phyloP scores from a whole-genome alignment of 2,329 filamentous ascomycete species.

The Dothideomycetidae sp. region DNA sequence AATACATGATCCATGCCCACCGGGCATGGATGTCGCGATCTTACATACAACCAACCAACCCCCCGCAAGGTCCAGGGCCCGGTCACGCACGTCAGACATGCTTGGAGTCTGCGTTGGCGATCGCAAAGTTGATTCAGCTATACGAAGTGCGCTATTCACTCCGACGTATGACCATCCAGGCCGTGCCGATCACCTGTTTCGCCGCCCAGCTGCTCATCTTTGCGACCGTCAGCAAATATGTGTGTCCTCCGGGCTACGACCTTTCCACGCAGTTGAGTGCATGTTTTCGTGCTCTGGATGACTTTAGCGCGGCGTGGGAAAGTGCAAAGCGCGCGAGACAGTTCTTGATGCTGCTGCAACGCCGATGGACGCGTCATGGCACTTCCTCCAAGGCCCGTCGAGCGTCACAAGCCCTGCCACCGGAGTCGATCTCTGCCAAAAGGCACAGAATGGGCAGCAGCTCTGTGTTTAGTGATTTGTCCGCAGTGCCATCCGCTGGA shows the following conservation, averaged over 20 bases:
- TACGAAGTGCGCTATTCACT: slow-evolving; percentile 3
- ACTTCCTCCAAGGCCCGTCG: background rate
- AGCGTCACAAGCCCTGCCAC: background rate
- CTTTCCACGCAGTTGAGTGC: background rate
- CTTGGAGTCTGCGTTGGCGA: slow-evolving; percentile 2
- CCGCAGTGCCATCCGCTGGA: background rate
- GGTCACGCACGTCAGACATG: slow-evolving; percentile 4
- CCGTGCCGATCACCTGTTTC: slow-evolving; percentile 3
- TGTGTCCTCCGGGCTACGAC: background rate
- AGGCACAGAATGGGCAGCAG: background rate
- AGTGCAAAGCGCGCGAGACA: slow-evolving; percentile 3
- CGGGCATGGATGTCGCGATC: slow-evolving; percentile 7
- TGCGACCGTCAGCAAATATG: background rate
- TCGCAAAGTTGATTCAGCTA: slow-evolving; percentile 1
- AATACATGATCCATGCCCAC: slow-evolving; percentile 7
- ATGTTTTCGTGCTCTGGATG: slow-evolving; percentile 5
- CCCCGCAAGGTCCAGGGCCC: slow-evolving; percentile 2
- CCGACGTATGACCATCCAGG: background rate
- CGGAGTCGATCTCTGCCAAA: background rate
- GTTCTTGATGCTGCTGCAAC: background rate
- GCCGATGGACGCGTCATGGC: background rate
- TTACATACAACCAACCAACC: slow-evolving; percentile 2
- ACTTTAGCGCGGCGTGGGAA: slow-evolving; percentile 5
- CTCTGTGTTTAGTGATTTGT: background rate
- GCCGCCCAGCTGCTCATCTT: slow-evolving; percentile 5